phyloP scores from a whole-genome alignment of 345 rosid species.

The Carallia pectinifolia region DNA sequence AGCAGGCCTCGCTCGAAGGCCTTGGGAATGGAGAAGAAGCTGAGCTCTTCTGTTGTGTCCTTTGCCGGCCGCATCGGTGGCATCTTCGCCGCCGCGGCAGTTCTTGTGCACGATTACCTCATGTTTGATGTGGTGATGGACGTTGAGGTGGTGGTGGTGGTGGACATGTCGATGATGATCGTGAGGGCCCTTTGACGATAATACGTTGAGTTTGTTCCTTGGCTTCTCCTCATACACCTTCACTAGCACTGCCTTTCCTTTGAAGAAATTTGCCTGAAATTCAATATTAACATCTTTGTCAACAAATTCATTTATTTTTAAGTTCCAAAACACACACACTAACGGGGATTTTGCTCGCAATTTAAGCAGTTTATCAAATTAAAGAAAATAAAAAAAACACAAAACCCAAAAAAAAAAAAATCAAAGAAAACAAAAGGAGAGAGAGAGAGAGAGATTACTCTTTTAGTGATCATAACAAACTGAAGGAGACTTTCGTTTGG shows the following conservation, averaged over 20 bases:
- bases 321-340: no score
- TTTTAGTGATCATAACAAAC: no score
- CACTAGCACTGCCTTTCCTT: constrained; percentile 37
- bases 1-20: constrained; percentile 37
- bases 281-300: neutral
- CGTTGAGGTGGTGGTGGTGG: constrained; percentile 11
- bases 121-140: neutral
- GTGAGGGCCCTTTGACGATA: neutral
- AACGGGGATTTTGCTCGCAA: no score
- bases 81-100: neutral
- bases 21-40: constrained; percentile 45
- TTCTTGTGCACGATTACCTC: neutral
- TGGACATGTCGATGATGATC: neutral
- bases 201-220: constrained; percentile 1
- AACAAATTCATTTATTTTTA: no score
- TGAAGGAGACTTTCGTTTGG: no score
- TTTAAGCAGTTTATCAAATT: no score
- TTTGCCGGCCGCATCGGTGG: constrained; percentile 13
- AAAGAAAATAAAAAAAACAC: no score
- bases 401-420: no score
- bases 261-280: constrained; percentile 32
- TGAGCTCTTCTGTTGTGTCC: constrained; percentile 43
- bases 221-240: constrained; percentile 47
- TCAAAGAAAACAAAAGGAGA: no score
- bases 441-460: no score